These are phyloP conservation scores for Chaetomium globosum DNA, from an alignment of 2,329 filamentous ascomycete species.

Conservation along the genomic window DNA sequence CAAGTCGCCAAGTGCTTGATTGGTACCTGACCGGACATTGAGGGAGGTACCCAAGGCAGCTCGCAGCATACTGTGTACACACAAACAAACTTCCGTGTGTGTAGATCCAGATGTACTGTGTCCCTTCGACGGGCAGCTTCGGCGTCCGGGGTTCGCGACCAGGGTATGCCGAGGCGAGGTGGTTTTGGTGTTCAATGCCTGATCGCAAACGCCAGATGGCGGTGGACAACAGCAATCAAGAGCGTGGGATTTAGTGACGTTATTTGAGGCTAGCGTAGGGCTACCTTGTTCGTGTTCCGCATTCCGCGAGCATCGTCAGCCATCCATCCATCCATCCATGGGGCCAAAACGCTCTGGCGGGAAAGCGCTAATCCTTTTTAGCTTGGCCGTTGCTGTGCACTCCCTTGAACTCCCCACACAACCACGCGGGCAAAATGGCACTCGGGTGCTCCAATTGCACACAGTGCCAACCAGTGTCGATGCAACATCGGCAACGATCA, in stretches of 20 bases:
- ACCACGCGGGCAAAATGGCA: slow-evolving; percentile 16
- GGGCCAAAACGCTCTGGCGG: slow-evolving; percentile 31
- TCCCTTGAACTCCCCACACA: slow-evolving; percentile 16
- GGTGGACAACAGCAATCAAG: slow-evolving; percentile 4
- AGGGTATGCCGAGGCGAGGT: slow-evolving; percentile 1
- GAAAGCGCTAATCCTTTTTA: slow-evolving; percentile 31
- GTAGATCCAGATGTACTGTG: background rate
- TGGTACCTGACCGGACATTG: no score
- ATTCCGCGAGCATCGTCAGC: slow-evolving; percentile 33
- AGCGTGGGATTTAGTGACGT: slow-evolving; percentile 24
- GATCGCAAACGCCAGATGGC: background rate
- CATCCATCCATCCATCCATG: background rate
- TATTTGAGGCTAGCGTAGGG: slow-evolving; percentile 27
- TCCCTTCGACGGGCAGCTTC: background rate
- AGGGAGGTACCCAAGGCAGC: no score
- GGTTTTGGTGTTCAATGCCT: background rate
- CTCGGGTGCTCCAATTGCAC: background rate
- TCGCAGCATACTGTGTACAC: no score
- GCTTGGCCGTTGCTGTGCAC: slow-evolving; percentile 11
- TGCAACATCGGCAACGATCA: slow-evolving; percentile 1
- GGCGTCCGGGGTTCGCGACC: background rate
- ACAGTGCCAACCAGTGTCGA: slow-evolving; percentile 19
- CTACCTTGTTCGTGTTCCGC: slow-evolving; percentile 28
- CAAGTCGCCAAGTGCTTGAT: background rate
- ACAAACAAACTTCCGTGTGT: background rate